Conservation (phyloP, 345 rosid species). For the Iberis pinnata region DNA sequence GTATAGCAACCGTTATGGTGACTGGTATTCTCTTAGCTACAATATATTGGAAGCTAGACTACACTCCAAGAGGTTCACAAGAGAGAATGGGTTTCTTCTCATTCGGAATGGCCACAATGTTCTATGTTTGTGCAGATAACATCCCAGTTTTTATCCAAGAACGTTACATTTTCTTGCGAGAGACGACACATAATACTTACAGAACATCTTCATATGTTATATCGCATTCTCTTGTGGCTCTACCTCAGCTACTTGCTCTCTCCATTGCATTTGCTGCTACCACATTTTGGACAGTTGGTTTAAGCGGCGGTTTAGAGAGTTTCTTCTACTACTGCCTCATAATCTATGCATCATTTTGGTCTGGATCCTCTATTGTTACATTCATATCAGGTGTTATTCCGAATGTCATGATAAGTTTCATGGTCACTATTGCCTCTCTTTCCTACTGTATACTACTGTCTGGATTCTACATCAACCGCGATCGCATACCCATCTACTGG, state of each 20-base stretch:
- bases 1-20: constrained; percentile 26
- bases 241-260: constrained; percentile 40
- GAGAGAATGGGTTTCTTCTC: constrained; percentile 45
- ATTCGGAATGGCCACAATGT: constrained; percentile 38
- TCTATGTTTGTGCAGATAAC: constrained; percentile 39
- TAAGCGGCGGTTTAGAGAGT: constrained; percentile 37
- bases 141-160: constrained; percentile 50
- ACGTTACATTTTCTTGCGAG: constrained; percentile 73
- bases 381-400: constrained; percentile 44
- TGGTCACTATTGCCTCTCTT: constrained; percentile 35
- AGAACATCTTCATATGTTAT: constrained; percentile 44
- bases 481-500: constrained; percentile 35
- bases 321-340: constrained; percentile 40
- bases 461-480: constrained; percentile 33
- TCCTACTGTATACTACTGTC: constrained; percentile 36
- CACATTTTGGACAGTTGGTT: constrained; percentile 50
- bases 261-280: constrained; percentile 38
- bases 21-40: constrained; percentile 56
- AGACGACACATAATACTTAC: constrained; percentile 43
- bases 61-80: constrained; percentile 35
- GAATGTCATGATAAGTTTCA: constrained; percentile 36
- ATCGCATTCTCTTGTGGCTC: constrained; percentile 38
- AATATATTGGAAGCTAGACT: constrained; percentile 50
- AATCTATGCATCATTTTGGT: constrained; percentile 56
- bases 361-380: constrained; percentile 58